Base-by-base conservation (phyloP, 78 protist species). In the Polysphondylium violaceum region DNA sequence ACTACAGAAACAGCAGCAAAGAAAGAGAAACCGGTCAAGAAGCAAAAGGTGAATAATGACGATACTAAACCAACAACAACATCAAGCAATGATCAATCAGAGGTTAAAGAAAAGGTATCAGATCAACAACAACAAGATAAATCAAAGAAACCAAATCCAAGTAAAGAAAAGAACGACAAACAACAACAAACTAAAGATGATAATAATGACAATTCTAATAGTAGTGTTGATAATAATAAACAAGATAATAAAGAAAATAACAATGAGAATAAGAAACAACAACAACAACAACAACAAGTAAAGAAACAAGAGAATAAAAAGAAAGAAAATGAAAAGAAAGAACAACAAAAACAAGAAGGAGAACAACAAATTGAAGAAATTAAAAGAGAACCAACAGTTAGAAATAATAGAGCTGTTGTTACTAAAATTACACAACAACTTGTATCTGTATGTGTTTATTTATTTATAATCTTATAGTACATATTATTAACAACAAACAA, bases 391-490 rank as follows among this genome's bases (percentile, higher is more conserved):
- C 43, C 76, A 67, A 79, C 58, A 19, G 89, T 69, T 43, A 83
- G 72, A 59, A 69, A 69, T 43, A 83, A 83, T 56, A 83, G 61
- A 44, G 63, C 75, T 44, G 91, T 83, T n/a, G 29, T 83, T 44
- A 83, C 33, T 25, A 83, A 69, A 11, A 69, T 83, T 83, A 83
- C 91, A 56, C 68, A 72, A 69, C 91, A 83, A 44, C 53, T 79
- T n/a, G 74, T 72, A 55, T 55, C 58, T 36, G 79, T 74, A 55
- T 21, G 65, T 55, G 12, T 2, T 55, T 17, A 47, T 40, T 67
- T 8, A 21, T 3, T 64, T 3, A 31, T 4, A 3, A 36, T 8
- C 33, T 36, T 3, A 3, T 17, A 64, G 8, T 36, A 64, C 6
- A 6, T 4, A 21, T 11, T 16, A 12, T 36, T 11, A 56, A 64